Conservation (phyloP, 1,284 basidiomycete genomes). For the Rhodotorula sp. region DNA sequence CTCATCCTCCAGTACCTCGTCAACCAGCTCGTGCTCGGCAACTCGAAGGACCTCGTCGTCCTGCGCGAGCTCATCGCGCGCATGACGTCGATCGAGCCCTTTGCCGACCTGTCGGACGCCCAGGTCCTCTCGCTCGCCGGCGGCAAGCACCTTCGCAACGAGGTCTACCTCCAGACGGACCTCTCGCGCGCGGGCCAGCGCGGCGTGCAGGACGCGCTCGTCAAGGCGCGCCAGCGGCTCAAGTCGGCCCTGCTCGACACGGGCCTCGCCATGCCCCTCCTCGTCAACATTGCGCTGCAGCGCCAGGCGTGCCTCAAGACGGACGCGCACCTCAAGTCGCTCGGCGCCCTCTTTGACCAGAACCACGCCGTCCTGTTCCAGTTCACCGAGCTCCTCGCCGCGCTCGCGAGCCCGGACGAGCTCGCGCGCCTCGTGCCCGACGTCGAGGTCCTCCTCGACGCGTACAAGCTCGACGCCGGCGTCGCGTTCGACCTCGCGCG, state of each 20-base stretch:
- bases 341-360: conserved; percentile 81
- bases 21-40: conserved; percentile 71
- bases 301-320: conserved; percentile 70
- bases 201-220: conserved; percentile 56
- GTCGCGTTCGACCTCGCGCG: conserved; percentile 90
- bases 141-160: conserved; percentile 80
- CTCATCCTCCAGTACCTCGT: conserved; percentile 83
- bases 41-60: conserved; percentile 86
- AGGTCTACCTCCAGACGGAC: conserved; percentile 58
- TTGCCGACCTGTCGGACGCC: conserved; percentile 81
- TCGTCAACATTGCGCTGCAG: conserved; percentile 85
- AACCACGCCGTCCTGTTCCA: conserved; percentile 57
- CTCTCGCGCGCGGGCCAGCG: conserved; percentile 14
- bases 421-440: conserved; percentile 59
- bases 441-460: conserved; percentile 67
- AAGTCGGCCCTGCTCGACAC: conserved; percentile 70
- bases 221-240: conserved; percentile 66
- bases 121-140: conserved; percentile 89
- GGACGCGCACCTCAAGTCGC: conserved; percentile 75
- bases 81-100: conserved; percentile 90
- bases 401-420: conserved; percentile 51
- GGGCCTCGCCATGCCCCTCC: conserved; percentile 72
- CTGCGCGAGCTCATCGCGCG: conserved; percentile 89
- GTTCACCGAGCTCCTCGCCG: conserved; percentile 57
- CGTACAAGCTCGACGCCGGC: conserved; percentile 74